These are phyloP conservation scores for Zymoseptoria tritici DNA, from an alignment of 2,329 filamentous ascomycete species.

Conservation along the genomic window DNA sequence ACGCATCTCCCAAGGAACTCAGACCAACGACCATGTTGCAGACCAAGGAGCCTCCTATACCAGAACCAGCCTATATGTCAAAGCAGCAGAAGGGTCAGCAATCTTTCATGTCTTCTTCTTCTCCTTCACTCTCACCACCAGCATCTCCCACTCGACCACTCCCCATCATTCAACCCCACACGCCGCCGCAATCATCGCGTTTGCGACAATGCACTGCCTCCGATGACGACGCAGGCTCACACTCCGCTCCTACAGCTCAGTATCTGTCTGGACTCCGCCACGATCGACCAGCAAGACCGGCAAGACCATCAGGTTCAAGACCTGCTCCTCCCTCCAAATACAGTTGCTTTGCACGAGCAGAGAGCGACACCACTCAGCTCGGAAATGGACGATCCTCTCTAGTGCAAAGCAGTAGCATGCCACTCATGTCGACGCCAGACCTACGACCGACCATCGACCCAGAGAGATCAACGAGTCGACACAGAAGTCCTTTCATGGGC, in stretches of 20 bases:
- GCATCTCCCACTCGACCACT: slow-evolving; percentile 7
- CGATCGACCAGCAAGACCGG: slow-evolving; percentile 56
- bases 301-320: slow-evolving; percentile 59
- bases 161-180: slow-evolving; percentile 16
- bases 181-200: slow-evolving; percentile 16
- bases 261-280: slow-evolving; percentile 66
- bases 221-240: slow-evolving; percentile 20
- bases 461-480: slow-evolving; percentile 4
- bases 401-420: slow-evolving; percentile 28
- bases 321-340: slow-evolving; percentile 50
- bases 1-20: background rate
- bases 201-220: slow-evolving; percentile 15
- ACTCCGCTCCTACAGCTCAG: slow-evolving; percentile 44
- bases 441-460: slow-evolving; percentile 19
- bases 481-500: slow-evolving; percentile 24
- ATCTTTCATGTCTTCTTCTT: slow-evolving; percentile 14
- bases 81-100: slow-evolving; percentile 27
- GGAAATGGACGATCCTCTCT: slow-evolving; percentile 23
- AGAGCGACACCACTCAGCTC: slow-evolving; percentile 15
- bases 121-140: slow-evolving; percentile 1
- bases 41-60: slow-evolving; percentile 17
- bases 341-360: slow-evolving; percentile 22
- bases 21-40: slow-evolving; percentile 9
- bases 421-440: slow-evolving; percentile 14
- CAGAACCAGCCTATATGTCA: slow-evolving; percentile 24